Percentiles rank a stretch among this genome's conserved stretches.
Evolutionary conservation across 2,329 filamentous ascomycete species (phyloP).

Genomic region (Cladosporium sphaerospermum): DNA sequence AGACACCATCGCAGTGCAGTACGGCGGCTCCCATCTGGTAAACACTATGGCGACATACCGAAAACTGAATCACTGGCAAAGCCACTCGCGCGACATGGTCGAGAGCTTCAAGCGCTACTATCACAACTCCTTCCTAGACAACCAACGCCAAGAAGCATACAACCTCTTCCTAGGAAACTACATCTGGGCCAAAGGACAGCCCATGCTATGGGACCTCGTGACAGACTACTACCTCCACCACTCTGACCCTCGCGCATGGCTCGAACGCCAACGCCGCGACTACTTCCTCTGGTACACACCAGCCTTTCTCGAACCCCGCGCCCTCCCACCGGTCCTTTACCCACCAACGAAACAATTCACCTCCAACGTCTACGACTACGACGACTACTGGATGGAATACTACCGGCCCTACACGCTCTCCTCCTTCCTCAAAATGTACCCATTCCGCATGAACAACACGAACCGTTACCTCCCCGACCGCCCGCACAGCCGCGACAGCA

Average conservation of each 20-base stretch:
- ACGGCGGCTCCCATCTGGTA: constrained; percentile 92
- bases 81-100: constrained; percentile 95
- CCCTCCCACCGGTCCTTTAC: constrained; percentile 46
- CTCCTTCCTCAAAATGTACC: constrained; percentile 85
- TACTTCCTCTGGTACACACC: constrained; percentile 91
- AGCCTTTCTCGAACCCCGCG: constrained; percentile 58
- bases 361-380: constrained; percentile 50
- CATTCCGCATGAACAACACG: constrained; percentile 86
- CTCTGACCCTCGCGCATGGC: constrained; percentile 69
- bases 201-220: constrained; percentile 92
- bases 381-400: constrained; percentile 97
- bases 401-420: constrained; percentile 85
- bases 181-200: constrained; percentile 76
- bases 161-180: constrained; percentile 97
- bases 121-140: constrained; percentile 96
- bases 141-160: constrained; percentile 95
- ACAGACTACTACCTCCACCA: constrained; percentile 98
- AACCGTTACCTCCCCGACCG: constrained; percentile 75
- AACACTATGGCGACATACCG: constrained; percentile 99
- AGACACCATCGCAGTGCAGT: constrained; percentile 95
- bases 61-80: constrained; percentile 98
- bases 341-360: neutral
- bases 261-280: constrained; percentile 53
- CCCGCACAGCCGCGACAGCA: constrained; percentile 50
- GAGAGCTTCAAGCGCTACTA: constrained; percentile 99